Conservation (phyloP, 1,284 basidiomycete genomes). For the Marasmius fiardii region DNA sequence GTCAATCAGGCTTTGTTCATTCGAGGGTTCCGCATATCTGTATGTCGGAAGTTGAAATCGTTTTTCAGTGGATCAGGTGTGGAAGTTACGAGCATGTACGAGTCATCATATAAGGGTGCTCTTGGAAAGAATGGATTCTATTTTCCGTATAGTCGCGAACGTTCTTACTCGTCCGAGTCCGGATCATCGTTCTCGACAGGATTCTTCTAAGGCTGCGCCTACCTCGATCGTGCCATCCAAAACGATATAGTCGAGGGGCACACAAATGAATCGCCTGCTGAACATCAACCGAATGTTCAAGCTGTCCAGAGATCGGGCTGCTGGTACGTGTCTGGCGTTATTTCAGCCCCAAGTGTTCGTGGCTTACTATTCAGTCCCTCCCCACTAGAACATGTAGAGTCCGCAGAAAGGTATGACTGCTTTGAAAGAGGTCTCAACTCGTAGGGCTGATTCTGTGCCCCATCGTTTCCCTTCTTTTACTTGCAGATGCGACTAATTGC, state of each 20-base stretch:
- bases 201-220: no score
- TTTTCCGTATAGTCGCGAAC: background rate
- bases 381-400: slow-evolving; percentile 70
- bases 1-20: no score
- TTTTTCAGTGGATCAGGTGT: no score
- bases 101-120: background rate
- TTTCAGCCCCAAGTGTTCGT: background rate
- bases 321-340: slow-evolving; percentile 48
- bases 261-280: no score
- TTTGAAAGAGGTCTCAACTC: background rate
- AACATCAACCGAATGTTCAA: no score
- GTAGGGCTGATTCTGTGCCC: background rate
- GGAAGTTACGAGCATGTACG: background rate
- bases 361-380: slow-evolving; percentile 11
- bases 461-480: slow-evolving; percentile 5
- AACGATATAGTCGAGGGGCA: no score
- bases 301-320: no score
- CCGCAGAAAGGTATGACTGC: slow-evolving; percentile 62
- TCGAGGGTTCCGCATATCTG: no score
- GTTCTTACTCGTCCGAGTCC: no score
- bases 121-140: background rate
- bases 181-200: no score
- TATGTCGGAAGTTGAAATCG: no score
- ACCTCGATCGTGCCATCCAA: no score
- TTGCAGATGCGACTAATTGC: slow-evolving; percentile 82